phyloP scores from a whole-genome alignment of 2,329 filamentous ascomycete genomes.

The Fusarium pseudocircinatum region DNA sequence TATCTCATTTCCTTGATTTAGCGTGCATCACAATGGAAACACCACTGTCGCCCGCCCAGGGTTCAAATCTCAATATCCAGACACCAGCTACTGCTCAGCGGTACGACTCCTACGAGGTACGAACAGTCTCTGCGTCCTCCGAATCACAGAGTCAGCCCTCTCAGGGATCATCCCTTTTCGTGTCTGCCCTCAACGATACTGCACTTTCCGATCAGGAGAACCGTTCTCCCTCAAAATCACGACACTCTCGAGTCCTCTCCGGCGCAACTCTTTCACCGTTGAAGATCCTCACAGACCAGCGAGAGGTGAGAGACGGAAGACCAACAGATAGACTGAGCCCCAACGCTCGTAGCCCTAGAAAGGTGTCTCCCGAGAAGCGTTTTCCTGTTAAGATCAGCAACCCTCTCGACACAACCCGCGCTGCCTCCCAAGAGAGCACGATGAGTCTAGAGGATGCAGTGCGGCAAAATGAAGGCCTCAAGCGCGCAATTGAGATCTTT shows the following conservation, averaged over 20 bases:
- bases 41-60: slow-evolving; percentile 40
- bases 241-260: slow-evolving; percentile 65
- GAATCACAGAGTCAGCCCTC: slow-evolving; percentile 19
- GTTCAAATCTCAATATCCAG: slow-evolving; percentile 42
- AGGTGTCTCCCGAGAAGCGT: slow-evolving; percentile 63
- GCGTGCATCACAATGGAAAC: slow-evolving; percentile 40
- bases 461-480: slow-evolving; percentile 64
- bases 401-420: slow-evolving; percentile 34
- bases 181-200: slow-evolving; percentile 47
- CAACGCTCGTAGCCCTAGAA: slow-evolving; percentile 57
- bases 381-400: slow-evolving; percentile 68
- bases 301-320: slow-evolving; percentile 36
- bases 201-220: slow-evolving; percentile 56
- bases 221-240: slow-evolving; percentile 57
- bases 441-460: slow-evolving; percentile 64
- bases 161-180: slow-evolving; percentile 42
- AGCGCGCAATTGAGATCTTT: slow-evolving; percentile 69
- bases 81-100: slow-evolving; percentile 34
- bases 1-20: slow-evolving; percentile 26
- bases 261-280: slow-evolving; percentile 67
- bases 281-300: slow-evolving; percentile 60
- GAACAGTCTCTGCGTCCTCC: slow-evolving; percentile 26
- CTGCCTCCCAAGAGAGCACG: slow-evolving; percentile 48
- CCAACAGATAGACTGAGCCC: slow-evolving; percentile 41
- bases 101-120: slow-evolving; percentile 40